phyloP scores from a whole-genome alignment of 2,329 filamentous ascomycete genomes.

The Alternaria conjuncta region DNA sequence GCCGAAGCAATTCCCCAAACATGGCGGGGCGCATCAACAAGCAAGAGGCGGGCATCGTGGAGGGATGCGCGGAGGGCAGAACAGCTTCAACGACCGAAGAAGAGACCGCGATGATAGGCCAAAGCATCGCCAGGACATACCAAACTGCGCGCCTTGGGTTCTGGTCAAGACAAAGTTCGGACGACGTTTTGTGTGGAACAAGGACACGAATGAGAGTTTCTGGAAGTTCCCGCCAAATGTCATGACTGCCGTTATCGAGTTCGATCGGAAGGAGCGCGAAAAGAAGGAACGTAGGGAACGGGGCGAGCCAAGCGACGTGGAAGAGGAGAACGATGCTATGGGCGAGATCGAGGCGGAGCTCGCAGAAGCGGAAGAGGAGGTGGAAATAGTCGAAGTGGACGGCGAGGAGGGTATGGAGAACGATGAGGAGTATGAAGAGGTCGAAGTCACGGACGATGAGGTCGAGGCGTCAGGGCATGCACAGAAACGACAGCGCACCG shows the following conservation, averaged over 20 bases:
- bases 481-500: constrained; percentile 59
- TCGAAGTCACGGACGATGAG: constrained; percentile 71
- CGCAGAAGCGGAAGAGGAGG: constrained; percentile 37
- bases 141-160: constrained; percentile 84
- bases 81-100: constrained; percentile 65
- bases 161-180: constrained; percentile 92
- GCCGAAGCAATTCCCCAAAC: constrained; percentile 26
- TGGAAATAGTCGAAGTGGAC: constrained; percentile 42
- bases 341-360: constrained; percentile 44
- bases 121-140: constrained; percentile 78
- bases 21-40: constrained; percentile 18
- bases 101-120: constrained; percentile 81
- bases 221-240: constrained; percentile 94
- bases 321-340: constrained; percentile 39
- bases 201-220: constrained; percentile 83
- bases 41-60: constrained; percentile 47
- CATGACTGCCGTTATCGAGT: constrained; percentile 73
- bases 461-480: constrained; percentile 53
- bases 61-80: constrained; percentile 54
- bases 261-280: constrained; percentile 74
- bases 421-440: constrained; percentile 77
- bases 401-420: constrained; percentile 57
- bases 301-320: constrained; percentile 44
- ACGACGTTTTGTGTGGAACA: constrained; percentile 88
- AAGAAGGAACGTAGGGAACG: constrained; percentile 63